Percentiles rank a stretch among this genome's conserved stretches.
Conservation (phyloP, 257 asterid species). For the Galeopsis tetrahit region DNA sequence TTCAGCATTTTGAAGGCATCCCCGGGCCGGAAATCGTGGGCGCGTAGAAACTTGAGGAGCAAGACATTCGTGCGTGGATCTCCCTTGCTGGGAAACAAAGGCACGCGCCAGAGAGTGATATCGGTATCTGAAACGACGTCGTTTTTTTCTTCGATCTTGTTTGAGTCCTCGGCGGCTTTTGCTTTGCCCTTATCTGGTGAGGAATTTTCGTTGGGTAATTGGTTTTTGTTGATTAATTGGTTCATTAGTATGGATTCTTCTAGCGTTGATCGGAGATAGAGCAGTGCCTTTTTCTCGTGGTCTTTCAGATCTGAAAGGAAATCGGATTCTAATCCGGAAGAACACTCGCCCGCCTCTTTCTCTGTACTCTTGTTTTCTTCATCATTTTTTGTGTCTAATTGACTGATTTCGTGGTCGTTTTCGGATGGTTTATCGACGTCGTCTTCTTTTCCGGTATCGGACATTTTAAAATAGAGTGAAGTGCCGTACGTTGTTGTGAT, state of each 20-base stretch:
- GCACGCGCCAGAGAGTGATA: slow-evolving; percentile 59
- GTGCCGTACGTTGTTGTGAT: too few species aligned
- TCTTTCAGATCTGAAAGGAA: slow-evolving; percentile 40
- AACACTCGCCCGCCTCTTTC: neutral
- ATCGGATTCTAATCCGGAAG: too few species aligned
- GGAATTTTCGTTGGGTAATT: neutral
- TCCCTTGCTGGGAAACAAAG: slow-evolving; percentile 61
- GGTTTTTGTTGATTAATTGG: slow-evolving; percentile 24
- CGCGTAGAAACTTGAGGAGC: slow-evolving; percentile 56
- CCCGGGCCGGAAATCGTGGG: slow-evolving; percentile 51
- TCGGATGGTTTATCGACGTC: slow-evolving; percentile 15
- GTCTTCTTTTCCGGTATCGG: slow-evolving; percentile 18
- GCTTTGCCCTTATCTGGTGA: slow-evolving; percentile 40
- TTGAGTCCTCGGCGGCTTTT: slow-evolving; percentile 18
- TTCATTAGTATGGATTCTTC: slow-evolving; percentile 46
- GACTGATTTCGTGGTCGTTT: slow-evolving; percentile 17
- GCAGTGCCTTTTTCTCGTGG: slow-evolving; percentile 47
- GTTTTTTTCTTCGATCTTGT: neutral
- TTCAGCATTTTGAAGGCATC: slow-evolving; percentile 63
- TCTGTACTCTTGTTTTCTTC: too few species aligned
- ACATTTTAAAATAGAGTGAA: neutral
- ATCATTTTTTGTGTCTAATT: neutral
- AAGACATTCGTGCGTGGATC: slow-evolving; percentile 47
- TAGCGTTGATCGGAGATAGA: slow-evolving; percentile 50
- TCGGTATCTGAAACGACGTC: slow-evolving; percentile 23